Evolutionary conservation across 345 rosid genomes (phyloP), one percentile per base, ranked within the genome.

Genomic region (Populus simonii): DNA sequence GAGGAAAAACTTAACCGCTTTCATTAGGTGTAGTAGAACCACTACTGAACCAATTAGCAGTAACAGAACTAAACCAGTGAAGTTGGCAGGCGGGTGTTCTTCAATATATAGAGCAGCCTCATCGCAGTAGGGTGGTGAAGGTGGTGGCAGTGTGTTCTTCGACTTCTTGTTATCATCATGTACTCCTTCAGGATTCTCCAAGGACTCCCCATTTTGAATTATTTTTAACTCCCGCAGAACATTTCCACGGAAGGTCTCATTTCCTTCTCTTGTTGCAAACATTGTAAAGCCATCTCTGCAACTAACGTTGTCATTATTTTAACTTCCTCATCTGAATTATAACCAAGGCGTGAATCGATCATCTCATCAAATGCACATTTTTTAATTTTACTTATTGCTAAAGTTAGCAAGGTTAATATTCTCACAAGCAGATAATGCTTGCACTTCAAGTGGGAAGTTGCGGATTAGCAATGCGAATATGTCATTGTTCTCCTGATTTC

Each of bases 1-100:
- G 66, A n/a, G 73, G 45, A 38, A 15, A 31, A 43, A 69, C 68
- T 49, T 55, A 84, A 59, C 77, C 75, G 71, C 90, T 87, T 66
- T 59, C 72, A 69, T 69, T 79, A 8, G 89, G 82, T 63, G 93
- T 86, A 69, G 87, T 84, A 39, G 81, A 67, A 53, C 76, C 39
- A 25, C 55, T 79, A 74, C 92, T 91, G 25, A 74, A 51, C 93
- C 94, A 90, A 71, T 79, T 85, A 4, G 82, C 78, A 16, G 89
- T 85, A 78, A 89, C 92, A 12, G 97, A 90, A 25, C 1, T 25
- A 25, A 63, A 78, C 66, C 0, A 92, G 96, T 66, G 97, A 94
- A 76, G 80, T 45, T 15, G 81, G 86, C 39, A 20, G 71, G 67
- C n/a, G 73, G 43, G 23, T 61, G n/a, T 82, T 80, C 81, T 83